Percentiles rank a stretch among this genome's conserved stretches.
Conservation (phyloP, 2,329 filamentous ascomycete genomes). For the Penicillium crustosum region DNA sequence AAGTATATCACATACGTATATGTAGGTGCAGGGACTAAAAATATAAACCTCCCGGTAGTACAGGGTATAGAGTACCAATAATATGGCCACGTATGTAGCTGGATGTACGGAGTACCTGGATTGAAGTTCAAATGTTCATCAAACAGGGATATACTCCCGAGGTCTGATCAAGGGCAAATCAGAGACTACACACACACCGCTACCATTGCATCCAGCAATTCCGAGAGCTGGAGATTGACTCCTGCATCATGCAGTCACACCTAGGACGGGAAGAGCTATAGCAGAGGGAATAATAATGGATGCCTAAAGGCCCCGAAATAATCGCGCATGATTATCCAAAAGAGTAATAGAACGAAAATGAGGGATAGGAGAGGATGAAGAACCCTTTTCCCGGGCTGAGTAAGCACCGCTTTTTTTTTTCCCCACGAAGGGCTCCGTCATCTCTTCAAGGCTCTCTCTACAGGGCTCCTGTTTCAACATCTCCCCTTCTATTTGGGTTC, state of each 20-base stretch:
- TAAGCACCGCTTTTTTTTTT: constrained; percentile 1
- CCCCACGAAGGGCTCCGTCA: constrained; percentile 2
- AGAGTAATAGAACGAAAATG: background rate
- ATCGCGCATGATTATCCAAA: background rate
- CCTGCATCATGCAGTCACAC: constrained; percentile 6
- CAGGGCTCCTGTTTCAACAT: background rate
- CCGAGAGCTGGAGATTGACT: constrained; percentile 3
- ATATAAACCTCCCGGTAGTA: background rate
- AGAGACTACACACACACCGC: constrained; percentile 12
- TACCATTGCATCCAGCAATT: constrained; percentile 4
- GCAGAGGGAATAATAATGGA: background rate
- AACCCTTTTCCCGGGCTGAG: background rate
- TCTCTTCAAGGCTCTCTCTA: background rate
- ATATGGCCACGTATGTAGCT: background rate
- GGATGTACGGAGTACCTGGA: background rate
- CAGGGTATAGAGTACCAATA: background rate
- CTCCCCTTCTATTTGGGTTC: constrained; percentile 1
- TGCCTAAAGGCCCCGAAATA: background rate
- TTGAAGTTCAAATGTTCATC: background rate
- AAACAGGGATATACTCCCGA: background rate
- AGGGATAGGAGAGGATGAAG: background rate
- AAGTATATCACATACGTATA: background rate
- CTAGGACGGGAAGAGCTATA: background rate
- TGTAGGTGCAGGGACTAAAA: background rate
- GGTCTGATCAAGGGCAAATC: background rate